Percentiles rank a stretch among this genome's conserved stretches.
phyloP scores from a whole-genome alignment of 2,329 filamentous ascomycete genomes.

The Penicillium palitans region DNA sequence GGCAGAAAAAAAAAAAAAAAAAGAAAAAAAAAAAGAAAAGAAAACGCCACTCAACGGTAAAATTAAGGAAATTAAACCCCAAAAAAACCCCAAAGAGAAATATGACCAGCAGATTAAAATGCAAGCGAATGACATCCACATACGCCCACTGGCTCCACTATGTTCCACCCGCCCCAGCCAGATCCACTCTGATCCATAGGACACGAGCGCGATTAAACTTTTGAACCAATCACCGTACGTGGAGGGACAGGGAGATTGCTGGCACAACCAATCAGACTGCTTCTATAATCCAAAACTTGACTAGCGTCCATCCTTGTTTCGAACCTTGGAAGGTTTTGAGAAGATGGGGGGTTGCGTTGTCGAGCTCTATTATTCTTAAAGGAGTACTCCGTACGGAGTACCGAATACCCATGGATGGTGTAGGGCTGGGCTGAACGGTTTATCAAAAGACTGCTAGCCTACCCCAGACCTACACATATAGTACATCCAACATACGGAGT shows the following conservation, averaged over 20 bases:
- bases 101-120: slow-evolving; percentile 6
- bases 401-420: background rate
- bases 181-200: background rate
- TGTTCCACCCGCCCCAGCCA: too few relatives aligned
- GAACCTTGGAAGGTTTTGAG: background rate
- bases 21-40: background rate
- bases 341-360: background rate
- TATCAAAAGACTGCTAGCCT: background rate
- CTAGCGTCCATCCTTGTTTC: slow-evolving; percentile 5
- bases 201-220: background rate
- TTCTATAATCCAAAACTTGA: background rate
- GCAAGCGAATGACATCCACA: background rate
- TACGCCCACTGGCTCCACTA: too few relatives aligned
- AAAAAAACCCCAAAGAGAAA: background rate
- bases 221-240: background rate
- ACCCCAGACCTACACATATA: too few relatives aligned
- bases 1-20: background rate
- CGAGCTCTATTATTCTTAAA: background rate
- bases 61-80: background rate
- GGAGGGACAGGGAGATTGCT: slow-evolving; percentile 62
- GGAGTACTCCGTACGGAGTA: too few relatives aligned
- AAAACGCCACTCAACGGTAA: background rate
- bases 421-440: background rate
- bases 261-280: slow-evolving; percentile 56
- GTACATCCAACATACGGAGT: background rate